Percentiles rank a stretch among this genome's conserved stretches.
These are phyloP conservation scores for Acanthamoeba healyi DNA, from an alignment of 208 protist species.

Conservation along the genomic window DNA sequence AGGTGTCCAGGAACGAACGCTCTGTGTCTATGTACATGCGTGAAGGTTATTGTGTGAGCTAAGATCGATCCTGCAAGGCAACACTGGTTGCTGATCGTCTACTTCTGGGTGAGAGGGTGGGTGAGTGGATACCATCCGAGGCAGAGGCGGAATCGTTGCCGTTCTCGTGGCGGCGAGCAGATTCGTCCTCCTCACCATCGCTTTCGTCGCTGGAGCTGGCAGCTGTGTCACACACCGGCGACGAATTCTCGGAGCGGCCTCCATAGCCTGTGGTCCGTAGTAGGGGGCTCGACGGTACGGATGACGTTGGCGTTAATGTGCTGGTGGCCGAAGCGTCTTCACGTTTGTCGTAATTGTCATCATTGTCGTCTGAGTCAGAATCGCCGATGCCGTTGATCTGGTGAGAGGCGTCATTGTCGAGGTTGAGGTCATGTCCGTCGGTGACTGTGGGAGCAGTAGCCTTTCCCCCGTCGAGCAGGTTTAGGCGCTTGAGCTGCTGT, in stretches of 20 bases:
- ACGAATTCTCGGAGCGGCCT: not conserved
- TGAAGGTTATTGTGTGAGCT: too few species aligned
- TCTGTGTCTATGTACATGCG: too few species aligned
- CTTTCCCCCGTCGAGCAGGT: not conserved
- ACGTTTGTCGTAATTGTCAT: too few species aligned
- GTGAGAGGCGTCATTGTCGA: not conserved
- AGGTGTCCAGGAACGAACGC: not conserved
- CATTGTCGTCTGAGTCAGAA: too few species aligned
- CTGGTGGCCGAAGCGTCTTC: not conserved
- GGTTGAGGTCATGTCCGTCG: not conserved
- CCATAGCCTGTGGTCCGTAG: not conserved
- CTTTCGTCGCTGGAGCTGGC: not conserved
- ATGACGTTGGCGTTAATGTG: not conserved
- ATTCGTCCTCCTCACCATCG: not conserved
- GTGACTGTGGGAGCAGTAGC: not conserved
- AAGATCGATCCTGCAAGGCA: not conserved
- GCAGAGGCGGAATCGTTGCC: too few species aligned
- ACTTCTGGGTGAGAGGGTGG: too few species aligned
- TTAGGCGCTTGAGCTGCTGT: constrained; percentile 33
- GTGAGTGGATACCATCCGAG: not conserved
- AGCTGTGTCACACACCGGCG: not conserved
- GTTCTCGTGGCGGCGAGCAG: not conserved
- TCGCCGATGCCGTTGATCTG: not conserved
- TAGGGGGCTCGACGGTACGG: not conserved
- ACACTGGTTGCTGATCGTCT: too few species aligned